phyloP scores from a whole-genome alignment of 805 yeast species.

The Lipomyces japonicus region DNA sequence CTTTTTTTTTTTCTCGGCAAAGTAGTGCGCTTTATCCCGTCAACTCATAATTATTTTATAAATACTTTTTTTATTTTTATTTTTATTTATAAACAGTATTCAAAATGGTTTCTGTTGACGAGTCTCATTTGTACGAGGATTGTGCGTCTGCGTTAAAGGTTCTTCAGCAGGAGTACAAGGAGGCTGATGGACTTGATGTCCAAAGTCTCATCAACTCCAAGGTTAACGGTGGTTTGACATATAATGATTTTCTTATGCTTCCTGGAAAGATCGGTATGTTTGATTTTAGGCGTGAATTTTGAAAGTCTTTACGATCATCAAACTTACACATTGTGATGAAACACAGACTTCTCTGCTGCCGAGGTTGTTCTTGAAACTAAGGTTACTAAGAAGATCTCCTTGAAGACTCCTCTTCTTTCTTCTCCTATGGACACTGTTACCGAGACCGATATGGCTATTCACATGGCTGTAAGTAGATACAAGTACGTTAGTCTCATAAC shows the following conservation, averaged over 20 bases:
- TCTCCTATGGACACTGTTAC: conserved; percentile 99
- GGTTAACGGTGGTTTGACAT: conserved; percentile 91
- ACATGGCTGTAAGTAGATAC: conserved; percentile 63
- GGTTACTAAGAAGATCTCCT: conserved; percentile 84
- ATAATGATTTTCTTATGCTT: conserved; percentile 90
- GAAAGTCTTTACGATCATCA: not conserved
- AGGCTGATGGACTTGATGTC: conserved; percentile 82
- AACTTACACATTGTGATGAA: not conserved
- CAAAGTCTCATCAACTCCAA: conserved; percentile 83
- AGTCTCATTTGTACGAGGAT: conserved; percentile 23
- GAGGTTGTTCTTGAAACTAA: conserved; percentile 74
- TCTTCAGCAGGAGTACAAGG: conserved; percentile 60
- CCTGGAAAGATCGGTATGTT: conserved; percentile 75
- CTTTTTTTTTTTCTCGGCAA: conserved; percentile 18
- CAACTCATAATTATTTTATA: not conserved
- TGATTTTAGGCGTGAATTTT: not conserved
- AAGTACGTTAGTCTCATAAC: not conserved
- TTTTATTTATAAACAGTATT: not conserved
- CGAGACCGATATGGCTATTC: conserved; percentile 94
- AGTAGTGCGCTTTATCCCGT: conserved; percentile 16
- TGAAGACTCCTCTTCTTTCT: conserved; percentile 92
- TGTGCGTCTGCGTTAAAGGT: conserved; percentile 53
- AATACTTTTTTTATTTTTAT: not conserved
- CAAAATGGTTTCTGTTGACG: conserved; percentile 21
- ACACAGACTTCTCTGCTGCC: conserved; percentile 66